Evolutionary conservation across 1,284 basidiomycete genomes (phyloP).

Genomic region (Microbotryum scabiosae): DNA sequence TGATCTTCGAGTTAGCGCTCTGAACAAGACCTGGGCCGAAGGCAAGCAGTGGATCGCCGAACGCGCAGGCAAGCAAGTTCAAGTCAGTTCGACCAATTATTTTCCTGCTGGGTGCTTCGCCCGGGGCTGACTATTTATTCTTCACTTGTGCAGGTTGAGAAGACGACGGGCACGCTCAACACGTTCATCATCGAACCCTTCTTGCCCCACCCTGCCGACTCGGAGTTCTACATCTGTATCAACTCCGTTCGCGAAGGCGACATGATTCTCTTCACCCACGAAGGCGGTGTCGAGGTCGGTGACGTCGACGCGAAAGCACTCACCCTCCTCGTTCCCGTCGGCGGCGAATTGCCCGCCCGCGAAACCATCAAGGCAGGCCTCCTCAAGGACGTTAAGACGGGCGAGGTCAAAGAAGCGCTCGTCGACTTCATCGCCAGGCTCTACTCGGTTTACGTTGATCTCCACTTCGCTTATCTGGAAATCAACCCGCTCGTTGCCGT

Average conservation of each 20-base stretch:
- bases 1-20: conserved; percentile 25
- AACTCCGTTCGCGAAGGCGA: conserved; percentile 93
- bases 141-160: conserved; percentile 60
- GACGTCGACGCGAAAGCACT: conserved; percentile 98
- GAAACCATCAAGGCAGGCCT: conserved; percentile 63
- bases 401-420: conserved; percentile 72
- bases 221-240: conserved; percentile 98
- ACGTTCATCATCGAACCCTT: conserved; percentile 99
- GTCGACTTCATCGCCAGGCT: conserved; percentile 90
- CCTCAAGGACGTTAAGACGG: conserved; percentile 65
- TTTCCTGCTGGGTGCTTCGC: not conserved
- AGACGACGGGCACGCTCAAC: conserved; percentile 85
- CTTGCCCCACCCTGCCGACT: conserved; percentile 85
- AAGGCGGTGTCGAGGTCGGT: conserved; percentile 97
- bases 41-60: conserved; percentile 66
- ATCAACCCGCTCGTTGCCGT: conserved; percentile 98
- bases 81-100: conserved; percentile 47
- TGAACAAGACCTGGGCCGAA: conserved; percentile 87
- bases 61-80: conserved; percentile 86
- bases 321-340: conserved; percentile 74
- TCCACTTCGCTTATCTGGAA: conserved; percentile 83
- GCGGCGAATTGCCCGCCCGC: conserved; percentile 62
- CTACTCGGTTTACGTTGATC: conserved; percentile 83
- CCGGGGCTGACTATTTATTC: not conserved
- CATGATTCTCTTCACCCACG: conserved; percentile 95